phyloP scores from a whole-genome alignment of 306 rosid genomes.

The Delonix regia region DNA sequence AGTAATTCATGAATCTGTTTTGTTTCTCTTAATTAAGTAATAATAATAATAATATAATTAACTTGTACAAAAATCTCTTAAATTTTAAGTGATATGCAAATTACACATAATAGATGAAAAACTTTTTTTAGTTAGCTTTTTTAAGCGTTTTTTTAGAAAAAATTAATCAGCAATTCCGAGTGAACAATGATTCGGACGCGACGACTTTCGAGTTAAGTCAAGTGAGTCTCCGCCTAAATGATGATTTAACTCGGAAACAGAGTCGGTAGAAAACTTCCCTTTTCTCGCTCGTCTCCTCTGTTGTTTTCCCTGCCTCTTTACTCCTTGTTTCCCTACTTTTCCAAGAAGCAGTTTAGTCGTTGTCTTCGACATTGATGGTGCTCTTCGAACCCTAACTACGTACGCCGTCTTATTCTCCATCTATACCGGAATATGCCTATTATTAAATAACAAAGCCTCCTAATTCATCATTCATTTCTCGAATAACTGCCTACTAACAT shows the following conservation, averaged over 20 bases:
- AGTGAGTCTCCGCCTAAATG: constrained; percentile 22
- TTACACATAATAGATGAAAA: too few relatives aligned
- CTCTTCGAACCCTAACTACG: constrained; percentile 40
- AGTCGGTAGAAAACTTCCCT: too few relatives aligned
- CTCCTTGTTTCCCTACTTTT: constrained; percentile 22
- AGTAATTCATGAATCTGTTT: too few relatives aligned
- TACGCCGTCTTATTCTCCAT: neutral
- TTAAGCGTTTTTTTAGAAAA: too few relatives aligned
- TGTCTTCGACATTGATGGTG: constrained; percentile 34
- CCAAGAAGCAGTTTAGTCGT: constrained; percentile 23
- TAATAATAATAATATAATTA: too few relatives aligned
- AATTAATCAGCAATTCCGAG: neutral
- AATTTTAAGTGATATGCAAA: too few relatives aligned
- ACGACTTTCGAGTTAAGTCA: neutral
- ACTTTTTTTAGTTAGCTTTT: too few relatives aligned
- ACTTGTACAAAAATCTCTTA: too few relatives aligned
- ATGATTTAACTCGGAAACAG: constrained; percentile 22
- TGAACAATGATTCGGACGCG: constrained; percentile 35
- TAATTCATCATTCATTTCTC: neutral
- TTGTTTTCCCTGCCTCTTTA: constrained; percentile 21
- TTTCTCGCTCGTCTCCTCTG: neutral
- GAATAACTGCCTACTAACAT: neutral
- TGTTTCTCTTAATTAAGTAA: too few relatives aligned
- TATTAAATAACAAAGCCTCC: neutral
- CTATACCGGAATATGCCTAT: neutral